These are phyloP conservation scores for Blastobotrys chiropterorum DNA, from an alignment of 805 yeast genomes.

Conservation along the genomic window DNA sequence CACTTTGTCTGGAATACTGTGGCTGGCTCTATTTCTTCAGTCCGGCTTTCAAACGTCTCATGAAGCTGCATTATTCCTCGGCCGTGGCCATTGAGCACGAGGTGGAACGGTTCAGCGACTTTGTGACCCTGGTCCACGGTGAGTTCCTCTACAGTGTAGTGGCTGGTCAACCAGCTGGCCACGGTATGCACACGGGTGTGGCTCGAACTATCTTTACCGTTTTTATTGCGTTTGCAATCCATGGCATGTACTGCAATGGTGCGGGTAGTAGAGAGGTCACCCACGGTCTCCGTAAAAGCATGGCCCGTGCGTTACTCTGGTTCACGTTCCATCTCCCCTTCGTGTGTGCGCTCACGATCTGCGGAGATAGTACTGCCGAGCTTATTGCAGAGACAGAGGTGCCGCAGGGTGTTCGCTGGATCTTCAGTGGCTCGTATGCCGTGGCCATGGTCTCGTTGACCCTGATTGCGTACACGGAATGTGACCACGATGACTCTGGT, in stretches of 20 bases:
- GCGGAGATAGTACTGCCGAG: background rate
- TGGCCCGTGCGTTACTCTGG: slow-evolving; percentile 41
- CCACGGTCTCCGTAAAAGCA: slow-evolving; percentile 50
- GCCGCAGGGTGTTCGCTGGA: background rate
- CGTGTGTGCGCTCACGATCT: slow-evolving; percentile 36
- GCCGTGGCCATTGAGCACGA: slow-evolving; percentile 64
- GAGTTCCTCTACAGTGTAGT: slow-evolving; percentile 53
- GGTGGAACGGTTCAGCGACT: slow-evolving; percentile 53
- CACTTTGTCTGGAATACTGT: slow-evolving; percentile 38
- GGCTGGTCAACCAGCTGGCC: slow-evolving; percentile 41
- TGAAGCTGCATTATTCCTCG: slow-evolving; percentile 44
- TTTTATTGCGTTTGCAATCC: slow-evolving; percentile 42
- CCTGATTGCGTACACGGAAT: background rate
- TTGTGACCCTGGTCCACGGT: slow-evolving; percentile 59
- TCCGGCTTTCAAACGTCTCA: slow-evolving; percentile 40
- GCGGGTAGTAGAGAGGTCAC: slow-evolving; percentile 44
- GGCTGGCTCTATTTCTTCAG: slow-evolving; percentile 37
- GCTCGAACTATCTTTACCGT: slow-evolving; percentile 46
- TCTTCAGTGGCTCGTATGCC: background rate
- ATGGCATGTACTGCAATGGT: slow-evolving; percentile 52
- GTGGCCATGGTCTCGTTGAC: background rate
- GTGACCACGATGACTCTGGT: background rate
- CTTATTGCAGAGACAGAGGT: background rate
- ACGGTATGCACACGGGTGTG: slow-evolving; percentile 39
- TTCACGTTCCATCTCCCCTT: slow-evolving; percentile 45